These are phyloP conservation scores for Albophoma yamanashiensis DNA, from an alignment of 2,329 filamentous ascomycete genomes.

Conservation along the genomic window DNA sequence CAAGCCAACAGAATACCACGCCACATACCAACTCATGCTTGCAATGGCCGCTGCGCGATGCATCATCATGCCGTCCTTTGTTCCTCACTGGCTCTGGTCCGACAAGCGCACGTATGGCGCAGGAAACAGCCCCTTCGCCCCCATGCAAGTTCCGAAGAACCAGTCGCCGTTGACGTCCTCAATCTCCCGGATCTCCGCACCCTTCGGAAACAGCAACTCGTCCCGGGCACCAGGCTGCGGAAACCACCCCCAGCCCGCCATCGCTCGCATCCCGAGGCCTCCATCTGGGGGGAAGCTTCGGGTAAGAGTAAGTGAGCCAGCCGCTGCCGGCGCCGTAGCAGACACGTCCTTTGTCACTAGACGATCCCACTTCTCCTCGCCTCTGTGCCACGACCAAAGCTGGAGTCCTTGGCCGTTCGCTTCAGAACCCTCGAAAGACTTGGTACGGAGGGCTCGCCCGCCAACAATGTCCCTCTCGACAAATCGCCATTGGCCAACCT, in stretches of 20 bases:
- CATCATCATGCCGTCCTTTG: neutral
- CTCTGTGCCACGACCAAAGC: constrained; percentile 41
- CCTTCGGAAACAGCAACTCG: constrained; percentile 74
- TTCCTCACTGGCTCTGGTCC: neutral
- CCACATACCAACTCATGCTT: neutral
- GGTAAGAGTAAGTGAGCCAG: constrained; percentile 14
- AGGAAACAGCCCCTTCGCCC: constrained; percentile 68
- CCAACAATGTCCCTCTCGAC: constrained; percentile 68
- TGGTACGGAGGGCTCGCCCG: constrained; percentile 56
- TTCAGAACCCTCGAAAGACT: constrained; percentile 30
- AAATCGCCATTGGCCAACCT: constrained; percentile 55
- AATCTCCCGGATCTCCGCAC: constrained; percentile 72
- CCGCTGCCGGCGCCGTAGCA: constrained; percentile 25
- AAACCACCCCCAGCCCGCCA: constrained; percentile 70
- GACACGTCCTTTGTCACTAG: constrained; percentile 42
- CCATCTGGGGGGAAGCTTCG: constrained; percentile 61
- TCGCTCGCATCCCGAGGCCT: constrained; percentile 52
- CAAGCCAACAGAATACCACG: neutral
- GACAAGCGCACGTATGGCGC: constrained; percentile 56
- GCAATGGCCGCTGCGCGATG: neutral
- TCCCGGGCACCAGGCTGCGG: constrained; percentile 54
- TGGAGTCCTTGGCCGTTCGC: constrained; percentile 25
- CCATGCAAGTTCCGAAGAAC: constrained; percentile 81
- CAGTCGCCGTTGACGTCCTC: constrained; percentile 87
- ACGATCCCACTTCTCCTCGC: constrained; percentile 28